phyloP scores from a whole-genome alignment of 1,139 yeast species.

The Lodderomyces theae region DNA sequence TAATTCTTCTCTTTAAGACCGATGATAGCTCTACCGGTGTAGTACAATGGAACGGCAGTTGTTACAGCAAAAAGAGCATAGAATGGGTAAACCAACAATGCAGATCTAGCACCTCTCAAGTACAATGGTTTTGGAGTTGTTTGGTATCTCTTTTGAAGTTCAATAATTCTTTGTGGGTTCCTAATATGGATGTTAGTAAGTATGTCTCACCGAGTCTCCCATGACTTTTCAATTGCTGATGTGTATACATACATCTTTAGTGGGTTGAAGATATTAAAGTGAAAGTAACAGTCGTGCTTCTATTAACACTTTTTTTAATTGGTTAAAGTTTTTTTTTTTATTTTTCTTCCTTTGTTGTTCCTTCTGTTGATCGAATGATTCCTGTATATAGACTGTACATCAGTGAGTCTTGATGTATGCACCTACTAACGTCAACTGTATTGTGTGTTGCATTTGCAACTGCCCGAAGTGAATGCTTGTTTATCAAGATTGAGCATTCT shows the following conservation, averaged over 20 bases:
- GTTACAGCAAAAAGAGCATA: constrained; percentile 79
- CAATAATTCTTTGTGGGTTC: constrained; percentile 67
- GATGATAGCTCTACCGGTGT: constrained; percentile 67
- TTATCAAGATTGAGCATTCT: too few relatives aligned
- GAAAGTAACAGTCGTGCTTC: background rate
- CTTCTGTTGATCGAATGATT: background rate
- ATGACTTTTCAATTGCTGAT: background rate
- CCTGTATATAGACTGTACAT: background rate
- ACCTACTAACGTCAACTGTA: too few relatives aligned
- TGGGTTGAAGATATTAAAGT: background rate
- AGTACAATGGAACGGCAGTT: constrained; percentile 67
- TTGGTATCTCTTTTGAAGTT: constrained; percentile 75
- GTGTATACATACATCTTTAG: constrained; percentile 1
- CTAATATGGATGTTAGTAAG: background rate
- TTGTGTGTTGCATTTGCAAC: too few relatives aligned
- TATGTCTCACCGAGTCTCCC: background rate
- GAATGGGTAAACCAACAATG: constrained; percentile 82
- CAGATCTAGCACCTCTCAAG: constrained; percentile 74
- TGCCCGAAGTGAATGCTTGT: too few relatives aligned
- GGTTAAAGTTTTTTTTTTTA: background rate
- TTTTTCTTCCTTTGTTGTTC: background rate
- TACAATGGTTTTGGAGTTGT: constrained; percentile 68
- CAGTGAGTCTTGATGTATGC: background rate
- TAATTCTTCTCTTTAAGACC: constrained; percentile 12
- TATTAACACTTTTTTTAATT: background rate